These are phyloP conservation scores for Thozetella sp. DNA, from an alignment of 495 filamentous ascomycete genomes.

Conservation along the genomic window DNA sequence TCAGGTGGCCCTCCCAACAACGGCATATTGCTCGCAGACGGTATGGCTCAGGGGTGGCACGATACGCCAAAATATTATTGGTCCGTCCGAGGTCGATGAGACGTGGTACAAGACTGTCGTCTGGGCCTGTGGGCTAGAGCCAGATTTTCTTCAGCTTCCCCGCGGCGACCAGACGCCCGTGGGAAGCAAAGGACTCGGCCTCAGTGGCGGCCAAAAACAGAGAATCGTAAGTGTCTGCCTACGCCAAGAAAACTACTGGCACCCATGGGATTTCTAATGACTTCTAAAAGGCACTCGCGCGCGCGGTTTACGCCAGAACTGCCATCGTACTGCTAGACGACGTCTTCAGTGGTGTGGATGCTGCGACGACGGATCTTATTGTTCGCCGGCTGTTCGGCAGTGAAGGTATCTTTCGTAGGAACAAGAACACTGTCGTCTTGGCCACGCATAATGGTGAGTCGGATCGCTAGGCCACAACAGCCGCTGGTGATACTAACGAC, in stretches of 20 bases:
- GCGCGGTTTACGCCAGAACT: constrained; percentile 16
- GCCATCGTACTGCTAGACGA: constrained; percentile 27
- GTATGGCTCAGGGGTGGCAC: constrained; percentile 43
- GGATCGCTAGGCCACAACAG: not conserved
- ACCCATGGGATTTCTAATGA: not conserved
- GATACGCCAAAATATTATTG: constrained; percentile 37
- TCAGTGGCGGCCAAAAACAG: constrained; percentile 71
- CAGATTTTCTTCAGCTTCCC: constrained; percentile 48
- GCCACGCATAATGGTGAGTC: not conserved
- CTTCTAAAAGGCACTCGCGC: constrained; percentile 16
- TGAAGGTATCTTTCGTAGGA: not conserved
- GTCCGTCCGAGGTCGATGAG: constrained; percentile 43
- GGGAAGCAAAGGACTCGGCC: constrained; percentile 64
- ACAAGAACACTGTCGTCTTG: not conserved
- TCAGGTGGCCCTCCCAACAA: constrained; percentile 12
- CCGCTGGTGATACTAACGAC: not conserved
- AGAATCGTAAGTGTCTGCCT: constrained; percentile 33
- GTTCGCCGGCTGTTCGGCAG: not conserved
- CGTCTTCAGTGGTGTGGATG: constrained; percentile 59
- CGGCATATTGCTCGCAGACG: constrained; percentile 41
- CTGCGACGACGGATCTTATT: not conserved
- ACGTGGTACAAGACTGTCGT: constrained; percentile 62
- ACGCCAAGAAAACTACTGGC: not conserved
- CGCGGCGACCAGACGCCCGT: constrained; percentile 59
- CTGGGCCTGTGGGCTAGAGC: constrained; percentile 55